Evolutionary conservation across 1,284 basidiomycete genomes (phyloP).

Genomic region (Malassezia furfur): DNA sequence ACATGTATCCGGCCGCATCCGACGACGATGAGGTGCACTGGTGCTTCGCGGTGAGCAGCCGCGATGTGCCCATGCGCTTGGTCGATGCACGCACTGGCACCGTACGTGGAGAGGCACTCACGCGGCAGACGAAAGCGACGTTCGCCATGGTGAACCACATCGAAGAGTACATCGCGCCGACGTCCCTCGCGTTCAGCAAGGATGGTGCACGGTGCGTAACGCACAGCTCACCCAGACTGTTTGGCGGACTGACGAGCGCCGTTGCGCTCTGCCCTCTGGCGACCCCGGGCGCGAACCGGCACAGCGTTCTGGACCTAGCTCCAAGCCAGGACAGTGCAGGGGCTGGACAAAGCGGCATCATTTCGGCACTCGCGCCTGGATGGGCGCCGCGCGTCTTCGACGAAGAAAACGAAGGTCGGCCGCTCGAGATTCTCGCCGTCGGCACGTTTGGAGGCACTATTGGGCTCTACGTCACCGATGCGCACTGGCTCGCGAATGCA

Average conservation of each 20-base stretch:
- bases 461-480: slow-evolving; percentile 13
- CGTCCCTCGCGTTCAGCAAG: slow-evolving; percentile 1
- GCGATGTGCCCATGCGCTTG: slow-evolving; percentile 13
- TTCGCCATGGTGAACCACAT: slow-evolving; percentile 13
- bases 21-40: background rate
- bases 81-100: slow-evolving; percentile 2
- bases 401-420: background rate
- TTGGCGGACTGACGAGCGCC: slow-evolving; percentile 6
- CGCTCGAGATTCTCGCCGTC: slow-evolving; percentile 12
- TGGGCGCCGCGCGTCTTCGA: background rate
- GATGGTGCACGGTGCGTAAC: slow-evolving; percentile 4
- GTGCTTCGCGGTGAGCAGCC: slow-evolving; percentile 16
- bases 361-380: slow-evolving; percentile 11
- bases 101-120: slow-evolving; percentile 1
- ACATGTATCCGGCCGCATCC: background rate
- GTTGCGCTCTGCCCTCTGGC: background rate
- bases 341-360: slow-evolving; percentile 6
- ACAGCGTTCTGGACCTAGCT: slow-evolving; percentile 2
- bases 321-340: no score
- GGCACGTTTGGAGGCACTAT: slow-evolving; percentile 5
- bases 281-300: slow-evolving; percentile 7
- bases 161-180: slow-evolving; percentile 4
- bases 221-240: background rate
- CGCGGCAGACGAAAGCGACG: slow-evolving; percentile 1
- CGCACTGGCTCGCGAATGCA: slow-evolving; percentile 5